A percentile compares a stretch with the other conserved stretches of the same genome.
These are phyloP conservation scores for Daedaleopsis nitida DNA, from an alignment of 768 basidiomycete species.

Conservation along the genomic window DNA sequence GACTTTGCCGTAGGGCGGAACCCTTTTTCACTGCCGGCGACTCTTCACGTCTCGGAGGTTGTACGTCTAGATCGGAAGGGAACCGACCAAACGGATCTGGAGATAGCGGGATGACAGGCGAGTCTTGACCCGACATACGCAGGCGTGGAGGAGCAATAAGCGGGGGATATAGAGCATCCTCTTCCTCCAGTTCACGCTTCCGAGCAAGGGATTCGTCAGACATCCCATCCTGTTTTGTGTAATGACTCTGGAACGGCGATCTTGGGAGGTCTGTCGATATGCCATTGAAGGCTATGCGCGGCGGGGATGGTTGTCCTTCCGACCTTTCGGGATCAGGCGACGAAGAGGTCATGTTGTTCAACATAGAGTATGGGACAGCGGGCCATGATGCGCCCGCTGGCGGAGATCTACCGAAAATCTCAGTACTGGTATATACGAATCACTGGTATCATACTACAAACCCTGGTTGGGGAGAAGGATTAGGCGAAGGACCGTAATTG, in stretches of 20 bases:
- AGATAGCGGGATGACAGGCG: conserved; percentile 78
- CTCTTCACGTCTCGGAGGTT: conserved; percentile 17
- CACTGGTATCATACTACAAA: conserved; percentile 14
- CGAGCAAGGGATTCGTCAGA: conserved; percentile 45
- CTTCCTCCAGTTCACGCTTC: conserved; percentile 44
- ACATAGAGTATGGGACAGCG: conserved; percentile 45
- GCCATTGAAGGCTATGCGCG: conserved; percentile 68
- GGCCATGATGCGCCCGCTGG: conserved; percentile 38
- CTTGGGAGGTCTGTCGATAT: conserved; percentile 62
- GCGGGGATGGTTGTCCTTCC: conserved; percentile 51
- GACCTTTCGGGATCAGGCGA: conserved; percentile 34
- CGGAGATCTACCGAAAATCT: conserved; percentile 13
- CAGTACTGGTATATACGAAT: conserved; percentile 16
- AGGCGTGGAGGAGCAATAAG: conserved; percentile 34
- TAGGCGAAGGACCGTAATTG: conserved; percentile 7
- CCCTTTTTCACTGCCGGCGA: conserved; percentile 2
- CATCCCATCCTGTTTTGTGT: conserved; percentile 42
- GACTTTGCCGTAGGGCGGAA: not conserved
- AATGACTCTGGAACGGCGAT: conserved; percentile 32
- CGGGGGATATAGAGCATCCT: conserved; percentile 49
- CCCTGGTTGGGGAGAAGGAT: conserved; percentile 19
- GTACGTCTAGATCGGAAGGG: conserved; percentile 43
- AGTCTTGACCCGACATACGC: conserved; percentile 30
- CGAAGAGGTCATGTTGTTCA: conserved; percentile 25
- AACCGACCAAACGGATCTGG: conserved; percentile 82